These are phyloP conservation scores for Apiospora arundinis DNA, from an alignment of 2,329 filamentous ascomycete genomes.

Conservation along the genomic window DNA sequence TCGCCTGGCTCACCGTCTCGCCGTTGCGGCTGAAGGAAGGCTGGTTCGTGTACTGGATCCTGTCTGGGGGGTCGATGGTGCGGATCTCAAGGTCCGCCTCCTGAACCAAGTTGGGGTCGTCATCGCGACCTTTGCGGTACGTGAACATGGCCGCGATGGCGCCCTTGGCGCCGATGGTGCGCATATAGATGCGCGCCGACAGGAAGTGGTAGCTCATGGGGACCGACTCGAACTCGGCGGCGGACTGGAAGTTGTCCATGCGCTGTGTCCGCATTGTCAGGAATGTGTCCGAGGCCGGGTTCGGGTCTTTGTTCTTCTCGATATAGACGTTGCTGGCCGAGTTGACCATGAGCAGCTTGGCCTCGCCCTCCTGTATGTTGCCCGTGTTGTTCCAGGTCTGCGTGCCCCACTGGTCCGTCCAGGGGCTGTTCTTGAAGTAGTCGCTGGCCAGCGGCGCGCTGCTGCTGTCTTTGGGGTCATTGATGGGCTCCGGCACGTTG, in stretches of 20 bases:
- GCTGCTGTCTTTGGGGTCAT: constrained; percentile 33
- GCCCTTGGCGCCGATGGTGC: constrained; percentile 52
- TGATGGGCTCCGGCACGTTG: constrained; percentile 36
- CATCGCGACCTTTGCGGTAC: constrained; percentile 47
- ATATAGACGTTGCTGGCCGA: constrained; percentile 53
- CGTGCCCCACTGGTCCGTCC: constrained; percentile 40
- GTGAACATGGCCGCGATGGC: constrained; percentile 61
- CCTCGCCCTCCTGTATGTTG: constrained; percentile 32
- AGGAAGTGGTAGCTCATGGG: constrained; percentile 43
- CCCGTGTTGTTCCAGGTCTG: constrained; percentile 41
- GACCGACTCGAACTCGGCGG: constrained; percentile 54
- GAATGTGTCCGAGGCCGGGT: constrained; percentile 44
- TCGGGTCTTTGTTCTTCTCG: constrained; percentile 43
- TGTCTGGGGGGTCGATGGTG: constrained; percentile 49
- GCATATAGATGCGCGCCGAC: constrained; percentile 57
- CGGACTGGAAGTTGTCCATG: constrained; percentile 50
- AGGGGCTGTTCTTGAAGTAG: constrained; percentile 41
- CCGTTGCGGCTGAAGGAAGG: constrained; percentile 51
- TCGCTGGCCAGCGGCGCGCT: constrained; percentile 37
- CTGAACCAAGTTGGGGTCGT: constrained; percentile 48
- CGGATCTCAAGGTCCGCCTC: constrained; percentile 62
- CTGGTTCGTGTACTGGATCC: constrained; percentile 67
- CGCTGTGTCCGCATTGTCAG: constrained; percentile 52
- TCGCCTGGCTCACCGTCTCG: constrained; percentile 51
- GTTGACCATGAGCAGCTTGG: constrained; percentile 44